A percentile compares a stretch with the other conserved stretches of the same genome.
These are phyloP conservation scores for Eucalyptus dawsonii DNA, from an alignment of 345 rosid species.

Conservation along the genomic window DNA sequence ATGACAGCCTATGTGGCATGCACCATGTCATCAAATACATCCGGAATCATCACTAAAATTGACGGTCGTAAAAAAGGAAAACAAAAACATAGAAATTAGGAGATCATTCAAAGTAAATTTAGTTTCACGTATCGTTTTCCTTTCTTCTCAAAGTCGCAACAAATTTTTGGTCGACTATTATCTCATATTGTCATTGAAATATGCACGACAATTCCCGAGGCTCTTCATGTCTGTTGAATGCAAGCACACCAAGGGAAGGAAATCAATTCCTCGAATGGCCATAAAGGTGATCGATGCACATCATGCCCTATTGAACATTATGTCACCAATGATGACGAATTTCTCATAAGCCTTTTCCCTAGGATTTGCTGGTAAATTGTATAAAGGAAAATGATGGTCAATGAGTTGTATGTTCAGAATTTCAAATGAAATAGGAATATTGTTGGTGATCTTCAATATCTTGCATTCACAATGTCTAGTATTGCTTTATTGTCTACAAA, in stretches of 20 bases:
- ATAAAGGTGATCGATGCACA: not conserved
- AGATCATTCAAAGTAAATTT: not conserved
- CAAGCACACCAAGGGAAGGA: not conserved
- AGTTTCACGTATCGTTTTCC: not conserved
- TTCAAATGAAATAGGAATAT: not conserved
- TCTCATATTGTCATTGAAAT: not conserved
- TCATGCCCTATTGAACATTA: not conserved
- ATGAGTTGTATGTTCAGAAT: not conserved
- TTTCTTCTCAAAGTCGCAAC: not conserved
- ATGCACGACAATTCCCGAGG: not conserved
- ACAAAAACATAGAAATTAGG: not conserved
- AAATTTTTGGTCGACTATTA: not conserved
- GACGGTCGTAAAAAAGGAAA: not conserved
- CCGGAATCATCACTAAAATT: not conserved
- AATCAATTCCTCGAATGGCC: not conserved
- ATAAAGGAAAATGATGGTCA: not conserved
- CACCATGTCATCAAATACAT: not conserved
- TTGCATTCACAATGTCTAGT: too few species aligned
- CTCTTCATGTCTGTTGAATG: not conserved
- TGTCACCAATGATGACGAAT: too few species aligned
- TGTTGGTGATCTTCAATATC: too few species aligned
- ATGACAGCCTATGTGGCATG: not conserved
- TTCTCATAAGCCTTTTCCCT: too few species aligned
- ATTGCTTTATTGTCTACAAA: too few species aligned
- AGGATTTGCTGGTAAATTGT: too few species aligned